A percentile compares a stretch with the other conserved stretches of the same genome.
These are phyloP conservation scores for Suhomyces emberorum DNA, from an alignment of 805 yeast genomes.

Conservation along the genomic window DNA sequence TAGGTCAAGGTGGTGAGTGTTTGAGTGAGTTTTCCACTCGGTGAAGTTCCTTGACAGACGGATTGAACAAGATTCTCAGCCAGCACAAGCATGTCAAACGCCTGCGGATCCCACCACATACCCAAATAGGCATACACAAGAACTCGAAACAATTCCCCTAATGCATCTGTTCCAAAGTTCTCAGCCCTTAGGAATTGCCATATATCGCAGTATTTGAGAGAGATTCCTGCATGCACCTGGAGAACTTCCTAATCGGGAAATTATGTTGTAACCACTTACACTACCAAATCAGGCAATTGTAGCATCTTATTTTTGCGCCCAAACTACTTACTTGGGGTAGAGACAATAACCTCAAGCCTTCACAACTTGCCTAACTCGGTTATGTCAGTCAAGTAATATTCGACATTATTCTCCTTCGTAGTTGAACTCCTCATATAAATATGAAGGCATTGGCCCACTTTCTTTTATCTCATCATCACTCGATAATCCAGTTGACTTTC, in stretches of 20 bases:
- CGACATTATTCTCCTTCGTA: too few relatives aligned
- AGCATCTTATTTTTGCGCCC: constrained; percentile 1
- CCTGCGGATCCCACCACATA: too few relatives aligned
- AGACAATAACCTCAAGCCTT: constrained; percentile 3
- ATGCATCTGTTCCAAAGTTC: too few relatives aligned
- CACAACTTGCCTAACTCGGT: constrained; percentile 7
- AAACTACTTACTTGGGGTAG: not conserved
- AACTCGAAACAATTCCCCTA: too few relatives aligned
- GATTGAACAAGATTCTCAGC: too few relatives aligned
- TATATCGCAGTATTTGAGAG: not conserved
- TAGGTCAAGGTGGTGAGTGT: too few relatives aligned
- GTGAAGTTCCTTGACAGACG: too few relatives aligned
- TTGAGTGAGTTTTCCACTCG: too few relatives aligned
- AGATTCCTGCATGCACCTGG: not conserved
- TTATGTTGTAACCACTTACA: constrained; percentile 14
- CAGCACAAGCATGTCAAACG: too few relatives aligned
- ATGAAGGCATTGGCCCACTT: constrained; percentile 4
- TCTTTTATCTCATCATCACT: constrained; percentile 2
- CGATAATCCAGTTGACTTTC: not conserved
- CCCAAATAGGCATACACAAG: too few relatives aligned
- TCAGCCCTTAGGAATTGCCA: not conserved
- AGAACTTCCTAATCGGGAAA: constrained; percentile 19
- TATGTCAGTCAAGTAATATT: not conserved
- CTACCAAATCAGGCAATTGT: constrained; percentile 21
- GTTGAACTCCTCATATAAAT: constrained; percentile 6